Evolutionary conservation across 1,284 basidiomycete genomes (phyloP), one percentile per base, ranked within the genome.

Genomic region (Ustilago shanxiensis): DNA sequence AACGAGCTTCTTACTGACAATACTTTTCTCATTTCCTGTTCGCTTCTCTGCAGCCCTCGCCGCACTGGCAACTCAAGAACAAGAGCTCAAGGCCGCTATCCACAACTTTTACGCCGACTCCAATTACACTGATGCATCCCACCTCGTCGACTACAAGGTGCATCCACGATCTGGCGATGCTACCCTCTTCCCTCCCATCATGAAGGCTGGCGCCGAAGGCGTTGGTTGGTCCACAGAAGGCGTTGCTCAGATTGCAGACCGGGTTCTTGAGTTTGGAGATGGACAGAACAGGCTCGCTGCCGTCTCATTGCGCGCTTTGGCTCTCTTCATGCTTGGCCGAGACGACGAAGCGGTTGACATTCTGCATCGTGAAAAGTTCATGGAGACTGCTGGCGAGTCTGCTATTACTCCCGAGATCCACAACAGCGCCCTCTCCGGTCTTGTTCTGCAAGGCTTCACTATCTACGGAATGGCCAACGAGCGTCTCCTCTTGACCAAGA

Each of bases 401-500:
- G 70, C 64, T 7, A 22, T 18, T 3, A 55, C 68, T 24, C 57
- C 67, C 31, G 69, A 79, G 29, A 70, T 71, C 28, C 62, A 69
- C 70, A 74, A 74, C 56, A 61, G 64, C 44, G 73, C 79, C 8
- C 60, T 67, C 28, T 67, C 71, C 1, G 78, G 74, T 10, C 72
- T 81, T 35, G 44, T 77, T 60, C n/a, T 83, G n/a, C 72, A 79
- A 54, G 81, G 81, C 31, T 83, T 75, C 33, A 62, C 71, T 29
- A 65, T 83, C 26, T 84, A 83, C 61, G 83, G 77, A 35, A 79
- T 85, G 74, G 83, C 84, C 37, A 80, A 82, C 67, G 84, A 85
- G 65, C 77, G 83, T 6, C 66, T 83, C 2, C 71, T 80, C 26
- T 28, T 55, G 28, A 49, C 60, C 37, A 60, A 70, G 22, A 70